Evolutionary conservation across 805 yeast species (phyloP), one percentile per base, ranked within the genome.

Genomic region (Groenewaldozyma tartarivorans): DNA sequence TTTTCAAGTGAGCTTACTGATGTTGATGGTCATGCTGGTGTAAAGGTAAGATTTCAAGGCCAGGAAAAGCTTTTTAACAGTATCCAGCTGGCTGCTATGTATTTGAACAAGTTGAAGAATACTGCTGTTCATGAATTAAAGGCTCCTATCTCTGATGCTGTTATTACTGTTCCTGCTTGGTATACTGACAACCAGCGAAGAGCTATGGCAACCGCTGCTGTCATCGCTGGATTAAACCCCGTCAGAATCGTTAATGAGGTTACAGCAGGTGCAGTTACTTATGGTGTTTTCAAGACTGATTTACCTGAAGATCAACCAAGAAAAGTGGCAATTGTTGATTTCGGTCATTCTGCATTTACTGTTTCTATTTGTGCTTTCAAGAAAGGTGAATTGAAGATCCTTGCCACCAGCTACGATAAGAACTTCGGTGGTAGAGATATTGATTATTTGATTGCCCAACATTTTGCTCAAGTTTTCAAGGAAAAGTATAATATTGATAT

Each of bases 391-490:
- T 75, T 88, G 68, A 87, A 85, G 70, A 74, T 92, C 41, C 70
- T 92, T 54, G 95, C 95, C 54, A 75, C 95, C 48, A 94, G 95
- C 55, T 82, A 77, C 62, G 95, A 88, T 71, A 85, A 85, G 69
- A 85, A 85, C 70, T 92, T 92, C 57, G 99, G 99, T 75, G 98
- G 99, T 67, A 81, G 99, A 70, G 86, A 87, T 64, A 79, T 92
- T 48, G 98, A 92, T 69, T 72, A 71, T 57, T 96, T 95, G 48
- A 84, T 92, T 56, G 88, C 97, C 53, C 79, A 86, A 66, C 92
- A 86, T 67, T 87, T 92, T 58, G 95, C 96, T 56, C 81, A 82
- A 53, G 94, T 87, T 66, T 87, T 92, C 74, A 77, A 80, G 67
- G 69, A 69, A 43, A 92, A 92, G 70, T 87, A 84, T 77, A 87